A percentile compares a stretch with the other conserved stretches of the same genome.
Evolutionary conservation across 257 asterid genomes (phyloP).

Genomic region (Voacanga thouarsii): DNA sequence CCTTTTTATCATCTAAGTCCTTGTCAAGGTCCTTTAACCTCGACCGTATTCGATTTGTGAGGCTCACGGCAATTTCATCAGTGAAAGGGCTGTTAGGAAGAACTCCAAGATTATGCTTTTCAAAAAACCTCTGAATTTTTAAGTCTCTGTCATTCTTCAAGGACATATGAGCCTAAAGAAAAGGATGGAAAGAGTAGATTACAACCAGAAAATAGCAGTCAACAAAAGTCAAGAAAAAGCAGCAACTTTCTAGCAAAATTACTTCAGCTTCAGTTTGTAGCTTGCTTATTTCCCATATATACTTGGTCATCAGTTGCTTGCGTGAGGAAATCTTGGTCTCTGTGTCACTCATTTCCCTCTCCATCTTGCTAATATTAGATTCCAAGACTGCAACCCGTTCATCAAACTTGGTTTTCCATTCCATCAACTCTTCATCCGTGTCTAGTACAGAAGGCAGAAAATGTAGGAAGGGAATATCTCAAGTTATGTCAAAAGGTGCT

Average conservation of each 20-base stretch:
- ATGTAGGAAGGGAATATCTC: slow-evolving; percentile 5
- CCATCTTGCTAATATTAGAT: slow-evolving; percentile 53
- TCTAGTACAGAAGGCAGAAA: slow-evolving; percentile 38
- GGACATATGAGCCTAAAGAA: slow-evolving; percentile 53
- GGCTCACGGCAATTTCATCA: slow-evolving; percentile 69
- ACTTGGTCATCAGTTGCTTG: slow-evolving; percentile 30
- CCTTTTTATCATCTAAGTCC: slow-evolving; percentile 80
- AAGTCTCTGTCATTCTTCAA: slow-evolving; percentile 72
- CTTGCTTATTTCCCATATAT: slow-evolving; percentile 53
- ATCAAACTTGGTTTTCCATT: slow-evolving; percentile 89
- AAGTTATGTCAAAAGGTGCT: not conserved
- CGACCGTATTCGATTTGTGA: slow-evolving; percentile 50
- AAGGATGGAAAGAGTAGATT: slow-evolving; percentile 20
- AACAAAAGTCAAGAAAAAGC: slow-evolving; percentile 14
- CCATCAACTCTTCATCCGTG: slow-evolving; percentile 90
- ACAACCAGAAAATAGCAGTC: slow-evolving; percentile 20
- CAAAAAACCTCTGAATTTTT: slow-evolving; percentile 46
- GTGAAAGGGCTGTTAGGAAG: slow-evolving; percentile 55
- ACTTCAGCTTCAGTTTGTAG: slow-evolving; percentile 77
- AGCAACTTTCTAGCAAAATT: slow-evolving; percentile 28
- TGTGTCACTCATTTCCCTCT: slow-evolving; percentile 64
- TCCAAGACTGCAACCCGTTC: slow-evolving; percentile 61
- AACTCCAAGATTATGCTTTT: slow-evolving; percentile 71
- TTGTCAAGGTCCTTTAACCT: slow-evolving; percentile 52
- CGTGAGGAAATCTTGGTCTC: slow-evolving; percentile 46